Base-by-base conservation (phyloP, 345 rosid genomes). In the Cardamine occulta region DNA sequence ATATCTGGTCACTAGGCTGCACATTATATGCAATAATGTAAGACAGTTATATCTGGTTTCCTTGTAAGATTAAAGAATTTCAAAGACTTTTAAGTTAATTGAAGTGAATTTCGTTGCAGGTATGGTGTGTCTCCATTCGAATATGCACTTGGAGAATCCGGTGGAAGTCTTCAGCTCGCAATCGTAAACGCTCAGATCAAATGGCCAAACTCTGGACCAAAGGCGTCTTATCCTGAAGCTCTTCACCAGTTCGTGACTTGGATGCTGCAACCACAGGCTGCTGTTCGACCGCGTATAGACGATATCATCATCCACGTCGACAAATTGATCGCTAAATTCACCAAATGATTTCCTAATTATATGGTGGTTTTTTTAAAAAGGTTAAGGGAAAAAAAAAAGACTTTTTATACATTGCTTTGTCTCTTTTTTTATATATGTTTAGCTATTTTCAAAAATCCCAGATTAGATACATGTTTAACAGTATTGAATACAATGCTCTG, bases 1-100 rank as follows among this genome's bases (percentile, higher is more conserved):
- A 96, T 77, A 86, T 96, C 24, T 96, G 99, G 99, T 96, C 99
- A 3, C 83, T 96, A 63, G 99, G 98, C 79, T 93, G 99, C 90
- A 96, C 99, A 32, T 72, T 96, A 74, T 96, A 93, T 69, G 98
- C 97, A 68, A 88, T 93, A 83, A 93, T 96, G 98, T 96, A 81
- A 89, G 86, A 63, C 77, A 67, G 6, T 17, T 10, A 13, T 31
- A 44, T 61, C 14, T 61, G 17, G 48, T 37, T 39, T 61, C 66
- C 42, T 60, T 78, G 10, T 39, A 28, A 29, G 10, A 31, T 14
- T 45, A 8, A 28, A 66, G 53, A 53, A 65, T 4, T 44, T 48
- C 32, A 13, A 45, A 2, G 18, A 9, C 32, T 42, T 42, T 5
- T 9, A 0, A 51, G 34, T 23, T 17, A 5, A 26, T 28, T 19